Evolutionary conservation across 306 rosid genomes (phyloP).

Genomic region (Glycine tomentella): DNA sequence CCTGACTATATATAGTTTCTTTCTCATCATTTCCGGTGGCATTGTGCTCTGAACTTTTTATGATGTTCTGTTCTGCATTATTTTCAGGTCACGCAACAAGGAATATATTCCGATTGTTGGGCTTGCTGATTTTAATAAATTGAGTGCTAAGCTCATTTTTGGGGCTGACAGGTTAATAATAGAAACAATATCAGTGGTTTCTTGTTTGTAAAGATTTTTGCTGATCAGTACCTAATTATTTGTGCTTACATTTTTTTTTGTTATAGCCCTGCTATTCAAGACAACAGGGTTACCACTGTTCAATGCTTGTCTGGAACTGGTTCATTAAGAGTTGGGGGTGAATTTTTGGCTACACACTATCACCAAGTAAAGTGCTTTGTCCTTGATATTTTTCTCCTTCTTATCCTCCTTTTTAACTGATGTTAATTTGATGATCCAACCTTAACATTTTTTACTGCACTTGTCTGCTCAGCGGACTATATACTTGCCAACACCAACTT

Average conservation of each 20-base stretch:
- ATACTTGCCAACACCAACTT: slow-evolving; percentile 90
- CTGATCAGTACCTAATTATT: background rate
- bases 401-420: slow-evolving; percentile 4
- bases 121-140: slow-evolving; percentile 83
- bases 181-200: background rate
- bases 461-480: slow-evolving; percentile 68
- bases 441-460: background rate
- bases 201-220: slow-evolving; percentile 1
- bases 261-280: slow-evolving; percentile 88
- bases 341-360: slow-evolving; percentile 90
- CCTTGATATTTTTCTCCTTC: slow-evolving; percentile 13
- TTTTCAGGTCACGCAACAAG: slow-evolving; percentile 80
- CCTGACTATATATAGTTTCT: background rate
- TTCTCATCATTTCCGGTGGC: slow-evolving; percentile 26
- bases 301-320: slow-evolving; percentile 99
- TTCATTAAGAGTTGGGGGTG: slow-evolving; percentile 96
- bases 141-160: slow-evolving; percentile 93
- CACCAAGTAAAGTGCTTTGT: slow-evolving; percentile 70
- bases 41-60: slow-evolving; percentile 19
- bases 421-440: background rate
- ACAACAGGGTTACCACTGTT: slow-evolving; percentile 85
- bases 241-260: slow-evolving; percentile 14
- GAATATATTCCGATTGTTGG: slow-evolving; percentile 94
- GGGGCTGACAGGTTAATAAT: slow-evolving; percentile 82
- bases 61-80: slow-evolving; percentile 25